Evolutionary conservation across 192 early-diverging fungal genomes (phyloP).

Genomic region (Dimargaris cristalligena): DNA sequence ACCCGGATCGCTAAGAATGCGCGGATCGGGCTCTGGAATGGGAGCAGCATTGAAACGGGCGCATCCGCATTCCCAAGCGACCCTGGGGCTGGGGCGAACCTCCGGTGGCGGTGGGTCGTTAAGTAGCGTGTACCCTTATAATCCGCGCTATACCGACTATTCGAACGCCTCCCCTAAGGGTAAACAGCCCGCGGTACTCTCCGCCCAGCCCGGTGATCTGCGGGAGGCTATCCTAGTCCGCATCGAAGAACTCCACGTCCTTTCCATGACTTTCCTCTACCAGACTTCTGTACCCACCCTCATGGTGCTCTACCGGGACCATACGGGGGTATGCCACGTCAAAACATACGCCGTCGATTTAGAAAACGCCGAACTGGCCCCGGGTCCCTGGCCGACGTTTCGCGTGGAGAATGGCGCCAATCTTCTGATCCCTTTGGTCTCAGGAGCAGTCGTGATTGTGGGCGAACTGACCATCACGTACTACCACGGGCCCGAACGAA

Average conservation of each 20-base stretch:
- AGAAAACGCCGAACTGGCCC: conserved; percentile 13
- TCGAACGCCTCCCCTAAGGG: conserved; percentile 23
- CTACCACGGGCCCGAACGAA: neutral
- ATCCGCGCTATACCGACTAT: conserved; percentile 4
- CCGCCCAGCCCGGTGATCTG: conserved; percentile 21
- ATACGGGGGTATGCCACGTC: conserved; percentile 17
- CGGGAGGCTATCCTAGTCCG: conserved; percentile 15
- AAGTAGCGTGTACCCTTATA: conserved; percentile 16
- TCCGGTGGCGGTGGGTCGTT: conserved; percentile 7
- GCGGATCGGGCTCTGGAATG: no score
- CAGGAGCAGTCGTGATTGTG: conserved; percentile 15
- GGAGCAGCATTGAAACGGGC: neutral
- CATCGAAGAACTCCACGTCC: conserved; percentile 23
- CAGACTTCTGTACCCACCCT: conserved; percentile 12
- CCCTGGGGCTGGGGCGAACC: neutral
- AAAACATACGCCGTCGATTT: conserved; percentile 18
- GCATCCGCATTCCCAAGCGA: neutral
- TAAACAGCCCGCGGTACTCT: conserved; percentile 16
- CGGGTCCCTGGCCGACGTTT: conserved; percentile 15
- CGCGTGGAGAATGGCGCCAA: conserved; percentile 15
- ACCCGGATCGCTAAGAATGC: neutral
- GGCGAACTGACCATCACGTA: conserved; percentile 18
- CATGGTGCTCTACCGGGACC: conserved; percentile 25
- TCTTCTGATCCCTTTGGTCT: conserved; percentile 15
- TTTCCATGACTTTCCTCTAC: conserved; percentile 21